Base-by-base conservation (phyloP, 1,284 basidiomycete species). In the Leccinum pseudoinsigne region DNA sequence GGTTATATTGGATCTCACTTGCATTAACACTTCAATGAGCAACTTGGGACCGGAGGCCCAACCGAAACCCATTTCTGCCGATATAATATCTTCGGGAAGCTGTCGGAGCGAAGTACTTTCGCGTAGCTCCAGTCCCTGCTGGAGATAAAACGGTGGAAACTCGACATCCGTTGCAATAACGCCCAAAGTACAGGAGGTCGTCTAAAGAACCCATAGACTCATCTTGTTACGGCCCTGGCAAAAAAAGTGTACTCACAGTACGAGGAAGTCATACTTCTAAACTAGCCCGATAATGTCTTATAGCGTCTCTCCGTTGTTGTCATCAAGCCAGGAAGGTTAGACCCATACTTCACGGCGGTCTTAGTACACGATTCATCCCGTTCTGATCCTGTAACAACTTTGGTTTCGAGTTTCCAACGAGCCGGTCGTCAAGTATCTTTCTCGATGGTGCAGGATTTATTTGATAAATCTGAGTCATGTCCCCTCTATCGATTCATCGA, bases 31-130 rank as follows among this genome's bases (percentile, higher is more conserved):
- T 50, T 87, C 79, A 31, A 96, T 72, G 51, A 97, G 78, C 6
- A 80, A 77, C 61, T 82, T 82, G 9, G 94, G 93, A 0, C 92
- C 94, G 10, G 90, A 87, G 0, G 86, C 86, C 74, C 90, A 95
- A 9, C 93, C 94, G 66, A 94, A 82, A 55, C 88, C 83, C 67
- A 90, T 83, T 62, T 91, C 92, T 14, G 88, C 88, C 26, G 90
- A 91, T 28, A 95, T 79, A 38, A 95, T n/a, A 55, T 83, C 80
- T 97, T 97, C 63, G 88, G 92, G 68, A 97, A 83, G 73, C 88
- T 90, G 74, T 95, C 93, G 72, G 95, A 92, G 57, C 93, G 84
- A 56, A 94, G 66, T 5, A 93, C 90, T 23, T 65, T 84, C 80
- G 16, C 78, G 76, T 65, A 82, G 76, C 58, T 83, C 79, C 5